Percentiles rank a stretch among this genome's conserved stretches.
Evolutionary conservation across 257 asterid species (phyloP).

Genomic region (Osmanthus fragrans): DNA sequence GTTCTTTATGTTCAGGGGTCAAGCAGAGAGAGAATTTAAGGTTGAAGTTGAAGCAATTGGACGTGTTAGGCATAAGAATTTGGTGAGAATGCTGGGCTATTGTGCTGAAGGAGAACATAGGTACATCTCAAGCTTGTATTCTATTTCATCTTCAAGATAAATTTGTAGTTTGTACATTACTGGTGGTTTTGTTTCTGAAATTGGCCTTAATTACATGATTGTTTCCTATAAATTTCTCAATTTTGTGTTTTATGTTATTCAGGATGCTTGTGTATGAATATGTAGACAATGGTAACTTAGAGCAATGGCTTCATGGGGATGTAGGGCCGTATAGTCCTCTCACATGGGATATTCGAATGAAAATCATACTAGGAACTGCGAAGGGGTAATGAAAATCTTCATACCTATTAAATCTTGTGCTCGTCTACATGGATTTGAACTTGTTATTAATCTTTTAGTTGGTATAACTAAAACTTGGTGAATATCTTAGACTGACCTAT

Average conservation of each 20-base stretch:
- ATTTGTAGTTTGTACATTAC: neutral
- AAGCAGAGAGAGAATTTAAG: slow-evolving; percentile 92
- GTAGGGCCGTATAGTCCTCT: slow-evolving; percentile 84
- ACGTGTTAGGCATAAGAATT: slow-evolving; percentile 85
- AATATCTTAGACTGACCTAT: slow-evolving; percentile 62
- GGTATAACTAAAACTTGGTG: slow-evolving; percentile 15
- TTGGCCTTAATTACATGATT: neutral
- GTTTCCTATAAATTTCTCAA: neutral
- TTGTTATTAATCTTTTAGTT: neutral
- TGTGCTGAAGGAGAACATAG: slow-evolving; percentile 97
- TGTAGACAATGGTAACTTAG: slow-evolving; percentile 85
- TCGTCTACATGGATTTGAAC: neutral
- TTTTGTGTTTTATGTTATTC: neutral
- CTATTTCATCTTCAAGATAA: neutral
- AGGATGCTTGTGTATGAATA: slow-evolving; percentile 94
- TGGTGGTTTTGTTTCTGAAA: neutral
- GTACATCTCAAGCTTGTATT: slow-evolving; percentile 29
- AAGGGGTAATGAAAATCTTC: slow-evolving; percentile 58
- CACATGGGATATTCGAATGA: slow-evolving; percentile 90
- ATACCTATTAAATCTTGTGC: neutral
- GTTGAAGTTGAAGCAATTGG: slow-evolving; percentile 96
- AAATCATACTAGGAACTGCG: slow-evolving; percentile 84
- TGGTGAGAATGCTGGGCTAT: slow-evolving; percentile 88
- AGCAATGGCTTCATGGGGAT: slow-evolving; percentile 96
- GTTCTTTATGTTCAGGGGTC: slow-evolving; percentile 56